Base-by-base conservation (phyloP, 208 protist species). In the Acanthamoeba rhysodes region DNA sequence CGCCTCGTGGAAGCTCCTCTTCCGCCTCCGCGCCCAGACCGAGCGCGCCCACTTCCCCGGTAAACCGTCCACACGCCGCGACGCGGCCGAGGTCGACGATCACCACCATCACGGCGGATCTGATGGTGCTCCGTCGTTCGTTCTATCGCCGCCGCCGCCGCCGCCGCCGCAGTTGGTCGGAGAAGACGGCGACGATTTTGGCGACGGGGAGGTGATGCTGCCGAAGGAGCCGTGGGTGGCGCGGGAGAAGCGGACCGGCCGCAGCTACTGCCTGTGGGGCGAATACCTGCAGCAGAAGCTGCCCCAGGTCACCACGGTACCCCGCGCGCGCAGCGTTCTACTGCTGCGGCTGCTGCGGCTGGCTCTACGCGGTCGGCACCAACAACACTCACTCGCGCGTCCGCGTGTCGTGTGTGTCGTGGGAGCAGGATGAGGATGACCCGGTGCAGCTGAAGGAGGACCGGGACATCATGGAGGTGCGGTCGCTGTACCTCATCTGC, bases 361-460 rank as follows among this genome's bases (percentile, higher is more conserved):
- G 37, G 37, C 37, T 41, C 37, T 41, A 41, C 37, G 37, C 37
- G 4, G 2, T 41, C 37, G 37, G 37, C 37, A 34, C 14, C 27
- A 29, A 12, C 14, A 9, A 41, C 37, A 50, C n/a, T 55, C 8
- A 9, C 7, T 53, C 10, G 10, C 14, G 14, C 16, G 22, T 32
- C 24, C 37, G 32, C 22, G 18, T 41, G 74, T 24, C 14, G 45
- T 41, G 6, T 53, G 74, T 70, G 64, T n/a, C 22, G 20, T 32
- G 2, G 1, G 66, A 72, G 48, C 34, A 87, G 78, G 50, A 87
- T 9, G 78, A 87, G 50, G 78, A 87, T 37, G 78, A 87, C 37
- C 78, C 78, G 22, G 78, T 87, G 50, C 29, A 48, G 78, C 50
- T 87, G 41, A 34, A 87, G 50, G 78, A 87, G 78, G 48, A 64